phyloP scores from a whole-genome alignment of 2,329 filamentous ascomycete genomes.

The Trichoderma oligosporum region DNA sequence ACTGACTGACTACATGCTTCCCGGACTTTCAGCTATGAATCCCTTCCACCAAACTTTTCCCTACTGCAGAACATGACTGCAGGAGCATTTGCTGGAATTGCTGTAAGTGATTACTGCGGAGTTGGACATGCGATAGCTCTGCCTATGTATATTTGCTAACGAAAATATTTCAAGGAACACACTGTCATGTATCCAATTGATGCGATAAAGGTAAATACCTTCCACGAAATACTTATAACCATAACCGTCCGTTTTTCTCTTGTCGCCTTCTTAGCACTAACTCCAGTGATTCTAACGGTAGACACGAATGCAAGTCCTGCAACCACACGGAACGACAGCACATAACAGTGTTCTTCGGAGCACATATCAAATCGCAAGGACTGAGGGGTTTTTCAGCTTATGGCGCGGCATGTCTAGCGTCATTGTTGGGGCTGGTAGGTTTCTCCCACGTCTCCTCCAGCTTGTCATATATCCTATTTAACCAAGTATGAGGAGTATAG shows the following conservation, averaged over 20 bases:
- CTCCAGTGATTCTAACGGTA: slow-evolving; percentile 36
- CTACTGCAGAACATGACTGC: slow-evolving; percentile 92
- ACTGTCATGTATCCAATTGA: slow-evolving; percentile 99
- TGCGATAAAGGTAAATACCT: slow-evolving; percentile 77
- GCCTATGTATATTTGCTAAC: slow-evolving; percentile 21
- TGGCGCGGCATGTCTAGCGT: slow-evolving; percentile 98
- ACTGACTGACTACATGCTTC: slow-evolving; percentile 1
- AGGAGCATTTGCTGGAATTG: slow-evolving; percentile 94
- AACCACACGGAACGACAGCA: slow-evolving; percentile 72
- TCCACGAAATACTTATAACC: neutral
- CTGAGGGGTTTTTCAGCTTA: slow-evolving; percentile 84
- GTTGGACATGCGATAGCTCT: neutral
- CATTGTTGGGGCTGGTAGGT: slow-evolving; percentile 84
- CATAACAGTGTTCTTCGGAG: slow-evolving; percentile 91
- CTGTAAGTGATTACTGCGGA: slow-evolving; percentile 53
- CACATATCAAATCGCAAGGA: slow-evolving; percentile 84
- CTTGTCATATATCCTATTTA: slow-evolving; percentile 22
- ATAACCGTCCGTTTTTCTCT: neutral
- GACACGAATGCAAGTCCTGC: slow-evolving; percentile 98
- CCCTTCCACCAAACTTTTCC: slow-evolving; percentile 89
- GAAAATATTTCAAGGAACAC: slow-evolving; percentile 69
- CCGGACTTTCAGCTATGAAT: slow-evolving; percentile 66
- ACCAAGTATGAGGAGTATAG: slow-evolving; percentile 43
- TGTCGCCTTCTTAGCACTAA: neutral
- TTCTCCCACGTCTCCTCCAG: neutral